Conservation (phyloP, 192 early-diverging fungal genomes). For the Tieghemiomyces parasiticus region DNA sequence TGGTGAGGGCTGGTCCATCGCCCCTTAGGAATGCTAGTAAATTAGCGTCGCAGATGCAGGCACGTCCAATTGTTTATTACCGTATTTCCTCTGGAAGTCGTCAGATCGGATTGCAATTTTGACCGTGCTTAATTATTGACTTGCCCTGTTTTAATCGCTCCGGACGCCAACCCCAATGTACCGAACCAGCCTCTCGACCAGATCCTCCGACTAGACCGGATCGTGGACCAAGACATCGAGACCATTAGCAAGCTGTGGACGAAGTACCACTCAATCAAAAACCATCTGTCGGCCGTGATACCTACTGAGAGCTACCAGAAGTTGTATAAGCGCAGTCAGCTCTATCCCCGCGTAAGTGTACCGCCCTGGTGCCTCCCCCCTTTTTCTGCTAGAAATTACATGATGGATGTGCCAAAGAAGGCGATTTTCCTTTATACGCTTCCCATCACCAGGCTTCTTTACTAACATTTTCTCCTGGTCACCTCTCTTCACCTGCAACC, state of each 20-base stretch:
- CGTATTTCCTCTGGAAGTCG: slow-evolving; percentile 7
- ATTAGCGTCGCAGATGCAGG: neutral
- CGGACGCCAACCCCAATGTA: too few relatives aligned
- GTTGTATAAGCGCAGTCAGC: slow-evolving; percentile 31
- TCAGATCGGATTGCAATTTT: neutral
- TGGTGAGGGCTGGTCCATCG: neutral
- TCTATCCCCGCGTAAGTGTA: slow-evolving; percentile 40
- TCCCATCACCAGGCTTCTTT: too few relatives aligned
- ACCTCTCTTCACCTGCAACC: neutral
- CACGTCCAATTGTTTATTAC: slow-evolving; percentile 17
- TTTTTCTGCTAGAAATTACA: too few relatives aligned
- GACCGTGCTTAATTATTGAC: neutral
- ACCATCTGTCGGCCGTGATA: slow-evolving; percentile 48
- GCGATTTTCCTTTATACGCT: too few relatives aligned
- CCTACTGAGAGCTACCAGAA: slow-evolving; percentile 38
- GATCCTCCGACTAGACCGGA: slow-evolving; percentile 33
- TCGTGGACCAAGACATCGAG: slow-evolving; percentile 23
- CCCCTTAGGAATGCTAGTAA: neutral
- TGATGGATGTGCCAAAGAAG: too few relatives aligned
- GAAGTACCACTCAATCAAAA: slow-evolving; percentile 42
- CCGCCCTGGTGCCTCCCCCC: too few relatives aligned
- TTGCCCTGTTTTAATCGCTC: neutral
- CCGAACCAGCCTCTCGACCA: slow-evolving; percentile 34
- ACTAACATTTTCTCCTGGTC: too few relatives aligned
- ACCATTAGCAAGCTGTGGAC: slow-evolving; percentile 55